Evolutionary conservation across 2,329 filamentous ascomycete species (phyloP).

Genomic region (Botryosphaeria dothidea): DNA sequence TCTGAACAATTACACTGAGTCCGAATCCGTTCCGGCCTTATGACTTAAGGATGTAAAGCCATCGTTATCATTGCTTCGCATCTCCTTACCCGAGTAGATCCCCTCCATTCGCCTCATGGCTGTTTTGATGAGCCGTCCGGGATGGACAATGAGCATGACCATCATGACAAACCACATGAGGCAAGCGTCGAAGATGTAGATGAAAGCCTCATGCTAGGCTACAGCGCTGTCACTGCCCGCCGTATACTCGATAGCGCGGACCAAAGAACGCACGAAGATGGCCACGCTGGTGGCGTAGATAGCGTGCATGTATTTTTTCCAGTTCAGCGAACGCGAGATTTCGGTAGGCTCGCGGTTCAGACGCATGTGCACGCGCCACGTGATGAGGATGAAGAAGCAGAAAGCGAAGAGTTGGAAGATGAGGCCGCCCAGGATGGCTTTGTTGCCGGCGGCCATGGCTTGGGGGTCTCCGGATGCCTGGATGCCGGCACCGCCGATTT

Average conservation of each 20-base stretch:
- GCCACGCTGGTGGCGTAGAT: constrained; percentile 48
- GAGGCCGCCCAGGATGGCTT: constrained; percentile 51
- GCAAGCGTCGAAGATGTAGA: constrained; percentile 51
- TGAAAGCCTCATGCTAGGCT: constrained; percentile 45
- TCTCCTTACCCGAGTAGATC: not conserved
- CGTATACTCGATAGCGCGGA: constrained; percentile 51
- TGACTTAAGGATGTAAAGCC: no score
- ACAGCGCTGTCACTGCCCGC: constrained; percentile 47
- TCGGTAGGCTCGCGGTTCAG: constrained; percentile 24
- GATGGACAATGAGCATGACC: constrained; percentile 40
- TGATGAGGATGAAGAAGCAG: constrained; percentile 47
- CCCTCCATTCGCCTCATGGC: not conserved
- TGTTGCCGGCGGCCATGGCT: not conserved
- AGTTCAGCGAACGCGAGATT: not conserved
- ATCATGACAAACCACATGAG: constrained; percentile 47
- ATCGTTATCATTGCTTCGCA: not conserved
- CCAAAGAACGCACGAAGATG: constrained; percentile 51
- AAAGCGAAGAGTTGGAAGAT: constrained; percentile 54
- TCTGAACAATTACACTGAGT: no score
- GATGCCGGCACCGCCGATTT: constrained; percentile 24
- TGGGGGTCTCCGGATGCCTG: not conserved
- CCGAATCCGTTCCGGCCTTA: no score
- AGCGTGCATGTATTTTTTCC: constrained; percentile 38
- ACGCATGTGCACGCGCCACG: constrained; percentile 31
- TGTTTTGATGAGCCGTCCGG: constrained; percentile 26